Conservation (phyloP, 495 filamentous ascomycete species). For the Aspergillus cristatus region DNA sequence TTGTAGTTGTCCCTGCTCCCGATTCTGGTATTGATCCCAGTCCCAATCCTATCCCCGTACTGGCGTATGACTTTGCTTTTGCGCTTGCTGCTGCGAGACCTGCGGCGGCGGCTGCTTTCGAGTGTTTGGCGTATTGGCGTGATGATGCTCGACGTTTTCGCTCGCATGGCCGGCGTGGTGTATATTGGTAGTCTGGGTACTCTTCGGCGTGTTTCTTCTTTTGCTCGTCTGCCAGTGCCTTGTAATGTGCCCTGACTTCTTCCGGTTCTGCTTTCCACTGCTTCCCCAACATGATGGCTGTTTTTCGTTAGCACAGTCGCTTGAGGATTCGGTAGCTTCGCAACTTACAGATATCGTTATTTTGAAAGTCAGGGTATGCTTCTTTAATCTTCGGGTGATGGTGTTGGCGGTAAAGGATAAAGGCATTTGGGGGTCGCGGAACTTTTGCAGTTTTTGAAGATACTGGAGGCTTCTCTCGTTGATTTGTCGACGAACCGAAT, state of each 20-base stretch:
- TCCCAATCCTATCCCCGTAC: too few relatives aligned
- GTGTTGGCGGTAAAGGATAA: conserved; percentile 37
- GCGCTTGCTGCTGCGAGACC: too few relatives aligned
- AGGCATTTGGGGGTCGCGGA: conserved; percentile 36
- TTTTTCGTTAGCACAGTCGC: conserved; percentile 12
- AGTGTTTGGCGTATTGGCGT: conserved; percentile 5
- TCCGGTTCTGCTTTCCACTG: conserved; percentile 33
- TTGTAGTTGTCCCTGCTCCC: too few relatives aligned
- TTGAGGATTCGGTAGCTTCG: background rate
- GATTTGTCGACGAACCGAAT: conserved; percentile 1
- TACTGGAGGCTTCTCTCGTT: conserved; percentile 1
- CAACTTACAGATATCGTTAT: conserved; percentile 39
- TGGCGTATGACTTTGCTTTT: too few relatives aligned
- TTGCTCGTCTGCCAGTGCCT: conserved; percentile 22
- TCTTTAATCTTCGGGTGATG: conserved; percentile 25
- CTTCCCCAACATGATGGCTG: conserved; percentile 34
- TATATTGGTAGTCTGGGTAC: conserved; percentile 41
- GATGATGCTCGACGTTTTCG: conserved; percentile 30
- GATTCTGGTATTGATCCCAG: too few relatives aligned
- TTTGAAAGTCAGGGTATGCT: conserved; percentile 29
- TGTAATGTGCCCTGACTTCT: conserved; percentile 24
- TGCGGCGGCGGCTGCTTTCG: background rate
- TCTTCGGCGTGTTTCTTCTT: conserved; percentile 32
- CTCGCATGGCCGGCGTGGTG: conserved; percentile 39
- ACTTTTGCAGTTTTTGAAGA: conserved; percentile 17